Base-by-base conservation (phyloP, 805 yeast genomes). In the Wickerhamomyces kurtzmanii region DNA sequence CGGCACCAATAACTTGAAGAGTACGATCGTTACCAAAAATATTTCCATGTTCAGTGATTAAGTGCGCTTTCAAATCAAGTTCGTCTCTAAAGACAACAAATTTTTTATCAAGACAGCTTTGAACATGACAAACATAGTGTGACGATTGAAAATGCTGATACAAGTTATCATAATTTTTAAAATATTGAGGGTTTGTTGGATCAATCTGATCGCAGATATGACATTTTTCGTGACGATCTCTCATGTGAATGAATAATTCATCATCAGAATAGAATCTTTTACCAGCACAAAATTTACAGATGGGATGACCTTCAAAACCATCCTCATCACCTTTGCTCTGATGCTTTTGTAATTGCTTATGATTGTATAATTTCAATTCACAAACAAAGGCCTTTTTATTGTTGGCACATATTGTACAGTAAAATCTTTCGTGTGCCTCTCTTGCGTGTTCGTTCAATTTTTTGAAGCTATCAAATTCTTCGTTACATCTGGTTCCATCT, bases 41-140 rank as follows among this genome's bases (percentile, higher is more conserved):
- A 5, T 69, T 68, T 3, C 81, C 74, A 52, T 91, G 99, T 41
- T 80, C 89, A 38, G 74, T 71, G 26, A 85, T 54, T 75, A 85
- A 77, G 53, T 91, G 98, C 2, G 93, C 87, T 30, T 81, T 78
- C 30, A 91, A 61, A 40, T 86, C 96, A 31, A 86, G 53, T 29
- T 82, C 91, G 36, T 85, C 89, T 14, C 77, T 69, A 49, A 91
- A 91, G 2, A 89, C 98, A 14, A 91, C 91, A 55, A 91, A 89
- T 49, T 83, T 82, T 51, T 81, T 75, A 31, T 87, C 97, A 26
- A 87, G 53, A 55, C 99, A 91, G 9, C 68, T 45, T 26, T 71
- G 82, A 12, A 81, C 79, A 18, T 68, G 63, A 56, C 99, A 91
- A 11, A 75, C 73, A 51, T 62, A 84, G 53, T 91, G 99, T 23